Conservation (phyloP, 2,329 filamentous ascomycete genomes). For the Pseudogymnoascus sp. region DNA sequence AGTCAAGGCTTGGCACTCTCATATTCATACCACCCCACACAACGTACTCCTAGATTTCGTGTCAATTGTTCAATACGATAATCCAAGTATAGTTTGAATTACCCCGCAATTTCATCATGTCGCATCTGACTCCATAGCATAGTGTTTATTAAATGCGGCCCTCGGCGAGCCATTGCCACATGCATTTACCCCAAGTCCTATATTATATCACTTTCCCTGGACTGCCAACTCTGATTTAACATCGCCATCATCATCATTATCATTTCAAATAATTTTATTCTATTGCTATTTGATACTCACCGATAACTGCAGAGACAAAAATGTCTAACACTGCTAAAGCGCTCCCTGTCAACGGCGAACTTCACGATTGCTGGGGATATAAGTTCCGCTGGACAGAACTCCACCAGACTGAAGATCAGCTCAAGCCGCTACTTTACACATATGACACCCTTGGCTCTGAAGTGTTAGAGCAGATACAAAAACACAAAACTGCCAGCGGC, state of each 20-base stretch:
- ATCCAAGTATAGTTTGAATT: not conserved
- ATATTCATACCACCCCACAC: not conserved
- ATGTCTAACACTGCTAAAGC: not conserved
- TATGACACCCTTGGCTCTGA: constrained; percentile 65
- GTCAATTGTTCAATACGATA: not conserved
- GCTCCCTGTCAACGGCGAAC: not conserved
- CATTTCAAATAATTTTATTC: not conserved
- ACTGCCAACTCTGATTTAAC: not conserved
- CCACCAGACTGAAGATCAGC: constrained; percentile 54
- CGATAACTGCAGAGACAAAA: not conserved
- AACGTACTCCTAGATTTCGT: not conserved
- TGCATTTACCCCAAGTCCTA: not conserved
- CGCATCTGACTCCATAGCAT: not conserved
- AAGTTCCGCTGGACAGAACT: constrained; percentile 61
- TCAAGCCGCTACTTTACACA: constrained; percentile 52
- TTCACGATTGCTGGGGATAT: constrained; percentile 49
- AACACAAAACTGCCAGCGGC: constrained; percentile 25
- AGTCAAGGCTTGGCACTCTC: not conserved
- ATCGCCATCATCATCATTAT: not conserved
- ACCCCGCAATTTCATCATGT: not conserved
- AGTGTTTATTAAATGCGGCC: not conserved
- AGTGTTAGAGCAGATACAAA: constrained; percentile 49
- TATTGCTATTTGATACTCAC: not conserved
- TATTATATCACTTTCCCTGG: not conserved
- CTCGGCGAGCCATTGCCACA: constrained; percentile 3